These are phyloP conservation scores for Aspergillus phoenicis DNA, from an alignment of 2,329 filamentous ascomycete species.

Conservation along the genomic window DNA sequence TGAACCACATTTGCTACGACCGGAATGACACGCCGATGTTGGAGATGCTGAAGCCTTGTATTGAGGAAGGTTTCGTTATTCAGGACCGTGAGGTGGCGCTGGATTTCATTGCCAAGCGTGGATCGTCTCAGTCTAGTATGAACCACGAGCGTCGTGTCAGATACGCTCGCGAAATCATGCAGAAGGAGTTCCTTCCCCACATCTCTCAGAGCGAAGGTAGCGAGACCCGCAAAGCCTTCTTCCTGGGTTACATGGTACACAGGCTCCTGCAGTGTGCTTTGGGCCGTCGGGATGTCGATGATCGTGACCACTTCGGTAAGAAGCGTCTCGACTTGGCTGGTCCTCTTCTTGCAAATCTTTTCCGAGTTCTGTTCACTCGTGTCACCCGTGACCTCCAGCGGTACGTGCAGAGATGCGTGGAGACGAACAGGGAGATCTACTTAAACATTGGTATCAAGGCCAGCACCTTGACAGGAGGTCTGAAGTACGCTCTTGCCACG, in stretches of 20 bases:
- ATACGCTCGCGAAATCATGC: slow-evolving; percentile 89
- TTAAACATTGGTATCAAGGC: slow-evolving; percentile 88
- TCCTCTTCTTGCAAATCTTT: slow-evolving; percentile 91
- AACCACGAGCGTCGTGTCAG: slow-evolving; percentile 85
- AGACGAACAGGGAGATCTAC: slow-evolving; percentile 86
- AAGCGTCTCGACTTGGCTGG: slow-evolving; percentile 96
- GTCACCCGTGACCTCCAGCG: slow-evolving; percentile 88
- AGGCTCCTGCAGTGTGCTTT: slow-evolving; percentile 90
- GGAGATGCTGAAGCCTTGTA: slow-evolving; percentile 94
- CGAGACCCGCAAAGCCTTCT: slow-evolving; percentile 95
- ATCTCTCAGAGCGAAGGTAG: slow-evolving; percentile 94
- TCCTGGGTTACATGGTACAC: slow-evolving; percentile 98
- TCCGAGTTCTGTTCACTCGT: slow-evolving; percentile 87
- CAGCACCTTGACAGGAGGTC: slow-evolving; percentile 84
- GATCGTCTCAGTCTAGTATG: slow-evolving; percentile 69
- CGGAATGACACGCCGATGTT: slow-evolving; percentile 94
- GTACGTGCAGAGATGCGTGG: slow-evolving; percentile 89
- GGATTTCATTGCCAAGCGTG: slow-evolving; percentile 94
- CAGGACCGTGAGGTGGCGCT: slow-evolving; percentile 93
- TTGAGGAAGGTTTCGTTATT: slow-evolving; percentile 94
- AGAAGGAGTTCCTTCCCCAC: slow-evolving; percentile 94
- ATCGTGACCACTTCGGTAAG: slow-evolving; percentile 98
- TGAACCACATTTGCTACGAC: slow-evolving; percentile 97
- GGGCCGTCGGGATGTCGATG: slow-evolving; percentile 89
- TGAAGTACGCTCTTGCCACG: slow-evolving; percentile 96